Evolutionary conservation across 805 yeast genomes (phyloP).

Genomic region (Metschnikowia vanudenii): DNA sequence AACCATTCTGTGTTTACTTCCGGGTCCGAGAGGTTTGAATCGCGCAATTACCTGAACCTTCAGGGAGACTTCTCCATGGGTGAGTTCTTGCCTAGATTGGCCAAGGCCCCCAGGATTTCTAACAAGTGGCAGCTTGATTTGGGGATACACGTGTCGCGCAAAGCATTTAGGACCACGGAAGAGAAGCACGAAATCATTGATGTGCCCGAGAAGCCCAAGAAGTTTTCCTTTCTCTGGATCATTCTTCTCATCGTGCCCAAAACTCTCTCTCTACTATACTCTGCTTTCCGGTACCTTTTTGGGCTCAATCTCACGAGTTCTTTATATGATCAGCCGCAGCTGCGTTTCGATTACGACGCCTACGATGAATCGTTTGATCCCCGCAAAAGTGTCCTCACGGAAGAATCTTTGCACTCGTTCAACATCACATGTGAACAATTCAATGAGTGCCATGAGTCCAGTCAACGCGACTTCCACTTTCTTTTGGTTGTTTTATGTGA

Average conservation of each 20-base stretch:
- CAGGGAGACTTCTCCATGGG: slow-evolving; percentile 29
- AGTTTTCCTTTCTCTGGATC: slow-evolving; percentile 39
- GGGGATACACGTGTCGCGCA: slow-evolving; percentile 37
- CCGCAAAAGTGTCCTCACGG: background rate
- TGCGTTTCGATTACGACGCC: slow-evolving; percentile 26
- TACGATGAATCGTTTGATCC: slow-evolving; percentile 23
- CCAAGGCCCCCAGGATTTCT: slow-evolving; percentile 40
- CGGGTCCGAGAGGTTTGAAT: slow-evolving; percentile 17
- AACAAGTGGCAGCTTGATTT: slow-evolving; percentile 44
- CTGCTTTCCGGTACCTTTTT: slow-evolving; percentile 29
- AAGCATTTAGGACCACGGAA: slow-evolving; percentile 14
- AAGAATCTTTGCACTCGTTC: slow-evolving; percentile 4
- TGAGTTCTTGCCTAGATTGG: slow-evolving; percentile 35
- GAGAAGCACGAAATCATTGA: background rate
- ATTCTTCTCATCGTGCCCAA: slow-evolving; percentile 57
- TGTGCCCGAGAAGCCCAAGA: slow-evolving; percentile 12
- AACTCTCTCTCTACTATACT: slow-evolving; percentile 42
- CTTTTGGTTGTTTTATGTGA: slow-evolving; percentile 34
- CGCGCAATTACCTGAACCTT: slow-evolving; percentile 20
- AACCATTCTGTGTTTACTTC: slow-evolving; percentile 3
- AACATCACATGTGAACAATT: slow-evolving; percentile 21
- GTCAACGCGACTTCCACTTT: slow-evolving; percentile 33
- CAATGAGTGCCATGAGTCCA: slow-evolving; percentile 29
- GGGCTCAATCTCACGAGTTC: slow-evolving; percentile 17
- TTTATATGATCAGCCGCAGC: slow-evolving; percentile 23